These are phyloP conservation scores for Entophlyctis helioformis DNA, from an alignment of 192 early-diverging fungal species.

Conservation along the genomic window DNA sequence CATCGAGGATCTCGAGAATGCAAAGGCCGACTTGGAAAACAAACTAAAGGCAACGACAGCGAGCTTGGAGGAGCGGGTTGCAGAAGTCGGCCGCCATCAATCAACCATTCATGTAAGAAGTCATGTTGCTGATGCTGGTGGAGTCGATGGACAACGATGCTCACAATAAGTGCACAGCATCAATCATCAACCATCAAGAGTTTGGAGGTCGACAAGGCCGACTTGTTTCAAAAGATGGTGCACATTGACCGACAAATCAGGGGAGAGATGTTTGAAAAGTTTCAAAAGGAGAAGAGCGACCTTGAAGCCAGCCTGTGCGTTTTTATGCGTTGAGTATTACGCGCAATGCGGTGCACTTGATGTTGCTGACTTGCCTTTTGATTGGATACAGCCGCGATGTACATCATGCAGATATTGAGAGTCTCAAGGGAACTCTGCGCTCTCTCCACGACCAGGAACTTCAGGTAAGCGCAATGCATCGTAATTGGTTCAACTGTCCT, in stretches of 20 bases:
- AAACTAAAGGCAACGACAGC: conserved; percentile 7
- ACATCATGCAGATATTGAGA: too few species aligned
- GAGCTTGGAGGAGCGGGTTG: conserved; percentile 2
- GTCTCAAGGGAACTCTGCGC: too few species aligned
- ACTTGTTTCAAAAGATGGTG: conserved; percentile 42
- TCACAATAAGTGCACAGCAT: conserved; percentile 18
- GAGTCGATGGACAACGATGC: conserved; percentile 12
- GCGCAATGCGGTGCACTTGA: too few species aligned
- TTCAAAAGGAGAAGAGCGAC: conserved; percentile 21
- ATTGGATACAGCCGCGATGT: too few species aligned
- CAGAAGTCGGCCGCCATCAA: conserved; percentile 2
- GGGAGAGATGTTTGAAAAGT: conserved; percentile 25
- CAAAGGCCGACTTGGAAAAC: too few species aligned
- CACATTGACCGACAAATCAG: conserved; percentile 30
- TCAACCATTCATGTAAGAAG: conserved; percentile 8
- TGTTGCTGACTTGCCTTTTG: too few species aligned
- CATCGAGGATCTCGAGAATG: too few species aligned
- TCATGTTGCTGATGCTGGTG: not conserved
- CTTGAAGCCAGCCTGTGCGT: too few species aligned
- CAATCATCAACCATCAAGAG: conserved; percentile 13
- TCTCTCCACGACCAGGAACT: too few species aligned
- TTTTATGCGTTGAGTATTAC: too few species aligned
- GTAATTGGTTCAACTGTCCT: too few species aligned
- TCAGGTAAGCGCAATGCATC: too few species aligned
- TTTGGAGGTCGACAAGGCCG: conserved; percentile 35